phyloP scores from a whole-genome alignment of 345 rosid genomes.

The Melaleuca quinquenervia region DNA sequence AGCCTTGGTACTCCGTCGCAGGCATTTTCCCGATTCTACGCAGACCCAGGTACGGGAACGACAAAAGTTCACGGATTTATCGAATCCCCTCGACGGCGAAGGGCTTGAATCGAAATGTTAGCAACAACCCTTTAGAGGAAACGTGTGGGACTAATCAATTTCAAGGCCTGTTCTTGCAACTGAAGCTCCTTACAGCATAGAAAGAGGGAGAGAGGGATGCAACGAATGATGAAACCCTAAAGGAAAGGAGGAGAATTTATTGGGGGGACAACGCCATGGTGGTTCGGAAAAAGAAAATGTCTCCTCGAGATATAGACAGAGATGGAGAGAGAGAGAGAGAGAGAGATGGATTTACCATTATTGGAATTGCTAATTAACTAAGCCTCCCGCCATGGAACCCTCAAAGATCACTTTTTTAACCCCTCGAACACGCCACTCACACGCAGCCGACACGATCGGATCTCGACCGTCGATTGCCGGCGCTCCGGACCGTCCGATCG shows the following conservation, averaged over 20 bases:
- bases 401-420: not conserved
- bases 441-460: not conserved
- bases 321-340: not conserved
- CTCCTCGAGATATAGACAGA: not conserved
- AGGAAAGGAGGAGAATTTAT: not conserved
- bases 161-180: not conserved
- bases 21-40: not conserved
- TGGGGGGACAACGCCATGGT: not conserved
- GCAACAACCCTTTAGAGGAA: not conserved
- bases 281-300: not conserved
- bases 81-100: not conserved
- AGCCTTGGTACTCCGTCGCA: constrained; percentile 10
- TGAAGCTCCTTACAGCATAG: not conserved
- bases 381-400: not conserved
- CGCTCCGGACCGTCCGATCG: no score
- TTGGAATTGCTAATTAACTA: not conserved
- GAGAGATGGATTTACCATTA: not conserved
- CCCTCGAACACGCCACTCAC: not conserved
- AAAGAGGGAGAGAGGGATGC: not conserved
- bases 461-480: not conserved
- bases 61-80: not conserved
- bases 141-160: not conserved
- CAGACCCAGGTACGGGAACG: not conserved
- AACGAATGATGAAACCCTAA: not conserved
- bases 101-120: not conserved